phyloP scores from a whole-genome alignment of 2,329 filamentous ascomycete species.

The Alternaria alternata region DNA sequence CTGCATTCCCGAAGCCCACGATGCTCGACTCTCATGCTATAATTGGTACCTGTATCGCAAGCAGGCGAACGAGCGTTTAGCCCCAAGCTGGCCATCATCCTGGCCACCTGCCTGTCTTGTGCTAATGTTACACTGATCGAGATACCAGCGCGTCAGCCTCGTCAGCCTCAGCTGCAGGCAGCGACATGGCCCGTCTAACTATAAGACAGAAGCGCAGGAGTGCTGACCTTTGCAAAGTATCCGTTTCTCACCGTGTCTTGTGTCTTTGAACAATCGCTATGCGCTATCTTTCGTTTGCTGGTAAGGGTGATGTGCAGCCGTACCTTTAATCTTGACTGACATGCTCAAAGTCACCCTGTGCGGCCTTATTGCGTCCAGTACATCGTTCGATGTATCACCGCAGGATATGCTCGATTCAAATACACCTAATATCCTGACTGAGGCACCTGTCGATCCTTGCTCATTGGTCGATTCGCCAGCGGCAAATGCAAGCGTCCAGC shows the following conservation, averaged over 20 bases:
- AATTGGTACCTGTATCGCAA: not conserved
- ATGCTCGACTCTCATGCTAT: not conserved
- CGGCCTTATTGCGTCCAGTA: slow-evolving; percentile 6
- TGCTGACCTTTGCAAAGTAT: not conserved
- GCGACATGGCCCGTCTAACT: slow-evolving; percentile 1
- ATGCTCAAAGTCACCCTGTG: not conserved
- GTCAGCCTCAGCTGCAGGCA: slow-evolving; percentile 13
- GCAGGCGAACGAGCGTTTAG: not conserved
- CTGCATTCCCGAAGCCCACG: not conserved
- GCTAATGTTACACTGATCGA: slow-evolving; percentile 1
- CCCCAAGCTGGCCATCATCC: not conserved
- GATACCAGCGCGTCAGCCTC: slow-evolving; percentile 13
- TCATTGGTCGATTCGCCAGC: slow-evolving; percentile 27
- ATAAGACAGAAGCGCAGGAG: slow-evolving; percentile 2
- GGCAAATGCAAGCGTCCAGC: slow-evolving; percentile 40
- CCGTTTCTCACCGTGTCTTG: not conserved
- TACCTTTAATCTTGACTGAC: slow-evolving; percentile 5
- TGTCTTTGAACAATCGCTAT: not conserved
- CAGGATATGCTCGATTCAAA: slow-evolving; percentile 13
- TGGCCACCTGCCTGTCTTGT: slow-evolving; percentile 9
- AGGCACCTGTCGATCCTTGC: slow-evolving; percentile 30
- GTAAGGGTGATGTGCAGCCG: slow-evolving; percentile 3
- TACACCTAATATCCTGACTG: not conserved
- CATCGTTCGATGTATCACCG: slow-evolving; percentile 5
- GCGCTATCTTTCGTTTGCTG: slow-evolving; percentile 6